Conservation (phyloP, 2,329 filamentous ascomycete species). For the Aspergillus sp. region DNA sequence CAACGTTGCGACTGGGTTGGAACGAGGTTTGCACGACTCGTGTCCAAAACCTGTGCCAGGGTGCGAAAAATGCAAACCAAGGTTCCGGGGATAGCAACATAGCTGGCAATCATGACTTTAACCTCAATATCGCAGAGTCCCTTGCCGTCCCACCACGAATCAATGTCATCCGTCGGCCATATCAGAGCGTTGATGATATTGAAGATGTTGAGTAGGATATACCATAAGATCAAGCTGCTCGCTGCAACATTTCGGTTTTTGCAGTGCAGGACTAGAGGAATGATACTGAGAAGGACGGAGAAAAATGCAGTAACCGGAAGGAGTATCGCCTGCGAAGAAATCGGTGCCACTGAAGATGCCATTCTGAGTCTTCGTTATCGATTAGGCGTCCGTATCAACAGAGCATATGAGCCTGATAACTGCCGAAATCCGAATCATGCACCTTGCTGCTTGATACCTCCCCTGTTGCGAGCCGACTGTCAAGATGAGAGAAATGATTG, state of each 20-base stretch:
- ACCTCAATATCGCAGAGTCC: conserved; percentile 67
- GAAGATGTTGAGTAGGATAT: conserved; percentile 59
- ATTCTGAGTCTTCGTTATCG: conserved; percentile 2
- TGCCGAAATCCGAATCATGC: background rate
- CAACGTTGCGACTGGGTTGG: conserved; percentile 53
- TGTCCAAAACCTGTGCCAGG: conserved; percentile 63
- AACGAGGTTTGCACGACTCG: conserved; percentile 55
- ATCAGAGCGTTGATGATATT: conserved; percentile 64
- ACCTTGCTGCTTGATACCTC: background rate
- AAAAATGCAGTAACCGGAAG: conserved; percentile 55
- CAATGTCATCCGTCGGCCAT: conserved; percentile 62
- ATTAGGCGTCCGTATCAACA: background rate
- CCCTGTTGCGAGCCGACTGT: background rate
- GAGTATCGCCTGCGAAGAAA: conserved; percentile 37
- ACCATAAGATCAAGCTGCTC: conserved; percentile 58
- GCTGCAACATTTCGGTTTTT: conserved; percentile 63
- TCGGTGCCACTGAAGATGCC: background rate
- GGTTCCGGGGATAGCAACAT: conserved; percentile 55
- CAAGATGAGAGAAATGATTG: background rate
- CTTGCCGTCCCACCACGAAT: conserved; percentile 59
- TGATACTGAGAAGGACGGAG: conserved; percentile 55
- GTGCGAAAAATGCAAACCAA: conserved; percentile 62
- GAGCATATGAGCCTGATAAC: background rate
- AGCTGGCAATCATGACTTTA: conserved; percentile 58
- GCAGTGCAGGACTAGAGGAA: conserved; percentile 62